These are phyloP conservation scores for Steccherinum ochraceum DNA, from an alignment of 768 basidiomycete species.

Conservation along the genomic window DNA sequence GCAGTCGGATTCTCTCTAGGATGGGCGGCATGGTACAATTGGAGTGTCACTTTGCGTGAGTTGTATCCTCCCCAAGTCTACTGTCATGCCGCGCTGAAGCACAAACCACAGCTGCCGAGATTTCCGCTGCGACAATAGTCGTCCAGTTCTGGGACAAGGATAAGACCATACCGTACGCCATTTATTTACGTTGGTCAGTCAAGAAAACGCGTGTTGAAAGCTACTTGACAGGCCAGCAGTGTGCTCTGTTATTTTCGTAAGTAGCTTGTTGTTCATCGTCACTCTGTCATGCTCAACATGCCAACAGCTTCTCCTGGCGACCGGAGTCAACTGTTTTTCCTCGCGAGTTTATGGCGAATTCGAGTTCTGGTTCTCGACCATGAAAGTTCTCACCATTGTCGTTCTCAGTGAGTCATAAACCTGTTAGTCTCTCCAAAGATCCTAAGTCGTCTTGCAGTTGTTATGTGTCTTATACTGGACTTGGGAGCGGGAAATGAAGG, in stretches of 20 bases:
- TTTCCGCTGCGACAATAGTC: slow-evolving; percentile 45
- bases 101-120: slow-evolving; percentile 33
- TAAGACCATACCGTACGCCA: slow-evolving; percentile 4
- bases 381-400: slow-evolving; percentile 25
- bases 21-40: slow-evolving; percentile 40
- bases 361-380: slow-evolving; percentile 26
- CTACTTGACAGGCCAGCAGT: slow-evolving; percentile 2
- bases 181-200: no score
- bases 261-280: no score
- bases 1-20: slow-evolving; percentile 39
- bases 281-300: background rate
- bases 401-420: slow-evolving; percentile 22
- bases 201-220: no score
- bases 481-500: slow-evolving; percentile 14
- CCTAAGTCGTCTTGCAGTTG: slow-evolving; percentile 24
- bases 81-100: background rate
- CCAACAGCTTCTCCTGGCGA: slow-evolving; percentile 19
- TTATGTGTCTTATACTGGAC: slow-evolving; percentile 17
- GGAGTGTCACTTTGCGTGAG: slow-evolving; percentile 23
- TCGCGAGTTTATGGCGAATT: slow-evolving; percentile 21
- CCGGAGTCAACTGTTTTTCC: slow-evolving; percentile 18
- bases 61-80: no score
- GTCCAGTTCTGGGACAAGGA: slow-evolving; percentile 37
- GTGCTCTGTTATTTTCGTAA: slow-evolving; percentile 6
- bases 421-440: slow-evolving; percentile 22